Evolutionary conservation across 2,329 filamentous ascomycete species (phyloP), one percentile per base, ranked within the genome.

Genomic region (Neonectria neomacrospora): DNA sequence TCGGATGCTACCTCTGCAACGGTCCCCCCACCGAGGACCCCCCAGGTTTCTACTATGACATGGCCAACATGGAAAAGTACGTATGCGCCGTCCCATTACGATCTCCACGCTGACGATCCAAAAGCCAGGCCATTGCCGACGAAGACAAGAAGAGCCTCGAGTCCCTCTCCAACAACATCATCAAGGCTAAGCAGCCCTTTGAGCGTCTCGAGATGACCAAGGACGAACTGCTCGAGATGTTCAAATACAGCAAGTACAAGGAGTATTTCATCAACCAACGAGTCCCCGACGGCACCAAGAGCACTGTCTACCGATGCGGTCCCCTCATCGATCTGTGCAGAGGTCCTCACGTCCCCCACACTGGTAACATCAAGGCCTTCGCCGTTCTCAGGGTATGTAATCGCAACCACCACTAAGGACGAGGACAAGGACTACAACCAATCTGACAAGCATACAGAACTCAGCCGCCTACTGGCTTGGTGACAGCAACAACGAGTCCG

Each of bases 211-310:
- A 91, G 68, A 87, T 97, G 75, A 91, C 91, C 69, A 98, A 98
- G 81, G 91, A 95, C 58, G 90, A 98, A 70, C 86, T 98, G 54
- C 87, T 96, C 55, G 93, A 97, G 78, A 97, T 98, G 80, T 98
- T 98, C 84, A 88, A 90, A 73, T 96, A 97, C 85, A 97, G 96
- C 86, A 96, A 96, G 79, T 98, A 97, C 85, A 98, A 99, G 87
- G 90, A 97, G 78, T 92, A 97, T 79, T 97, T 98, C 79, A 98
- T 99, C 82, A 91, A 78, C 71, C 78, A 80, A 70, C 76, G 78
- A 48, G 78, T 98, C 65, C 85, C 90, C 41, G 93, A 97, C 71
- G 94, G 93, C 71, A 94, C 93, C 59, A 93, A 87, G 76, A 97
- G 93, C 77, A 98, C 96, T 10, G 95, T 98, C 42, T 99, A 98